Percentiles rank a stretch among this genome's conserved stretches.
phyloP scores from a whole-genome alignment of 2,329 filamentous ascomycete species.

The Epichloe glyceriae region DNA sequence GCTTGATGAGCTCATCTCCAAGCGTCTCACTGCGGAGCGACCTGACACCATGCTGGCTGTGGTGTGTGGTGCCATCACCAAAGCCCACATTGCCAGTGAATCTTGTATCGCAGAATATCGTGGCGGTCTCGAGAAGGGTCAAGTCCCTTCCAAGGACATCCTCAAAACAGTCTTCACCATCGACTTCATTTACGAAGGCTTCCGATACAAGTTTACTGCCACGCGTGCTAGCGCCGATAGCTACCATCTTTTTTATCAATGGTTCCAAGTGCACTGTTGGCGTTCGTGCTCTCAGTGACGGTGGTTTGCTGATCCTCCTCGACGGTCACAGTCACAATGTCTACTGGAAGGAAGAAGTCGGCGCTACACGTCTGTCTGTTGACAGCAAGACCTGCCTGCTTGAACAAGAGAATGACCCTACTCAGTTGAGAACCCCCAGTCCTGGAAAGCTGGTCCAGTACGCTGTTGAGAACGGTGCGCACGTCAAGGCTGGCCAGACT shows the following conservation, averaged over 20 bases:
- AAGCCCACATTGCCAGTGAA: conserved; percentile 91
- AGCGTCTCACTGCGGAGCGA: conserved; percentile 90
- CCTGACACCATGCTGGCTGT: conserved; percentile 91
- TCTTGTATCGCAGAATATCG: conserved; percentile 77
- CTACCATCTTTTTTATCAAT: conserved; percentile 96
- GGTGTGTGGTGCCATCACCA: conserved; percentile 86
- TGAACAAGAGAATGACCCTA: conserved; percentile 98
- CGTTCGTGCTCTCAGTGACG: conserved; percentile 83
- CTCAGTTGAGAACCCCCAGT: conserved; percentile 85
- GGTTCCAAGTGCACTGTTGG: conserved; percentile 92
- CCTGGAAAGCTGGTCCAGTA: conserved; percentile 98
- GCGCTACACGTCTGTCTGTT: conserved; percentile 86
- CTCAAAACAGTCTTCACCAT: conserved; percentile 95
- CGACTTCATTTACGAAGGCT: conserved; percentile 97
- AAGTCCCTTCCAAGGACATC: conserved; percentile 91
- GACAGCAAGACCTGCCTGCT: conserved; percentile 97
- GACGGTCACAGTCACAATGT: conserved; percentile 92
- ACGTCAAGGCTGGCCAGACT: conserved; percentile 81
- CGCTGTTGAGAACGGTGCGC: conserved; percentile 86
- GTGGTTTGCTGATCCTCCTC: conserved; percentile 81
- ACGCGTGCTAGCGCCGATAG: conserved; percentile 85
- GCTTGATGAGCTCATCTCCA: conserved; percentile 97
- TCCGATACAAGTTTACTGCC: conserved; percentile 94
- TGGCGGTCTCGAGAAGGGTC: conserved; percentile 84
- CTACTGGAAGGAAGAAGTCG: conserved; percentile 99